A percentile compares a stretch with the other conserved stretches of the same genome.
Conservation (phyloP, 352 stramenopile species). For the Phytophthora uliginosa region DNA sequence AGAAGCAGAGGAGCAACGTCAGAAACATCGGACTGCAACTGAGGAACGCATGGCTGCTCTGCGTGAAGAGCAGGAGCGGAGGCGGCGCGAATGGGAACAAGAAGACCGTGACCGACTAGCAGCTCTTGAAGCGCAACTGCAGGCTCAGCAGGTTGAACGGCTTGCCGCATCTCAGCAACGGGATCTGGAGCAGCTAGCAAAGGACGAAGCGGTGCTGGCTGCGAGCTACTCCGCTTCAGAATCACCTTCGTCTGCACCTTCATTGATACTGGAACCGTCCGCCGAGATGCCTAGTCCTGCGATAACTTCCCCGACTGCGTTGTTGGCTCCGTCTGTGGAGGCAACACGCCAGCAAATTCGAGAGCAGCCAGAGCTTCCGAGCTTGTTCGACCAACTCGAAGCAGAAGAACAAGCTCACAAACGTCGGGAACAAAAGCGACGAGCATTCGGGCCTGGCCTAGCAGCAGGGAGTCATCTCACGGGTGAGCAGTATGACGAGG, state of each 20-base stretch:
- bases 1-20: conserved; percentile 55
- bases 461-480: conserved; percentile 20
- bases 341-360: conserved; percentile 49
- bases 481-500: conserved; percentile 35
- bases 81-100: conserved; percentile 75
- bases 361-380: conserved; percentile 61
- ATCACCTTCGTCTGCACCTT: conserved; percentile 1
- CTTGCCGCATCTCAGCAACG: conserved; percentile 39
- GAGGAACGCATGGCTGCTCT: conserved; percentile 69
- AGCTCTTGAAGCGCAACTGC: conserved; percentile 58
- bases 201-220: conserved; percentile 34
- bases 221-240: neutral
- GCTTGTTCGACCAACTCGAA: conserved; percentile 85
- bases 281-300: conserved; percentile 18
- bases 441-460: conserved; percentile 20
- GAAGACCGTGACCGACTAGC: conserved; percentile 63
- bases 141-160: conserved; percentile 51
- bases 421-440: conserved; percentile 39
- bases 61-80: conserved; percentile 70
- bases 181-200: conserved; percentile 41
- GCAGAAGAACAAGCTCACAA: conserved; percentile 66
- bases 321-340: conserved; percentile 35
- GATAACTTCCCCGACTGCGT: neutral
- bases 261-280: conserved; percentile 9
- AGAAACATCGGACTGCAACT: conserved; percentile 56